Evolutionary conservation across 208 protist species (phyloP), one percentile per base, ranked within the genome.

Genomic region (Leishmania mexicana): DNA sequence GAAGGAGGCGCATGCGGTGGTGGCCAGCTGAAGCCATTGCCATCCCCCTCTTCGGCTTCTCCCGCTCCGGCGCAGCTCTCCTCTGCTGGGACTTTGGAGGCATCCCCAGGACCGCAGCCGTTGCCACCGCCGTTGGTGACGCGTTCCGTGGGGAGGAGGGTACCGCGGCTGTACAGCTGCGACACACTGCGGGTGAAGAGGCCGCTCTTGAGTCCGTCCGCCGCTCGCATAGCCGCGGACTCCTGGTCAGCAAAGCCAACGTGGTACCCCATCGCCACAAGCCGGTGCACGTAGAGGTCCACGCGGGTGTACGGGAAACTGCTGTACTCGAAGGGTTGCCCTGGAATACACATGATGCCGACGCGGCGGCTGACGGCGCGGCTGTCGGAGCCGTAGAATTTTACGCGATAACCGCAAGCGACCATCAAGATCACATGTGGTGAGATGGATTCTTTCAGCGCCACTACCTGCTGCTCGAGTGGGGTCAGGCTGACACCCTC

Each of bases 221-320:
- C 88, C 28, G 93, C 91, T n/a, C 95, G 95, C 84, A 96, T 84
- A 21, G 93, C 94, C 0, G 95, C 93, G 1, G 89, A 95, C 81
- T 97, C 95, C 76, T 96, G 93, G 81, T 97, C 95, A 0, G 95
- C 95, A 76, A 97, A 96, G 28, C 85, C 93, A 62, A 97, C 93
- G 83, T 96, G 95, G 81, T 97, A 97, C 62, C 95, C 95, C 95
- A 97, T 97, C 6, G 91, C 90, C 19, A 96, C 93, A 17, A 97
- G 92, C 1, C 95, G 92, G 71, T 91, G 90, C 53, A 97, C 81
- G 76, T 97, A 97, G 49, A 96, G 87, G 62, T 92, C 87, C 11
- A 96, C 91, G 10, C 93, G 92, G 7, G 83, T 88, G 85, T 95
- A 95, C 21, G 95, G 95, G 47, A 96, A 78, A 81, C 93, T 96